Evolutionary conservation across 345 rosid genomes (phyloP).

Genomic region (Nephelium lappaceum): DNA sequence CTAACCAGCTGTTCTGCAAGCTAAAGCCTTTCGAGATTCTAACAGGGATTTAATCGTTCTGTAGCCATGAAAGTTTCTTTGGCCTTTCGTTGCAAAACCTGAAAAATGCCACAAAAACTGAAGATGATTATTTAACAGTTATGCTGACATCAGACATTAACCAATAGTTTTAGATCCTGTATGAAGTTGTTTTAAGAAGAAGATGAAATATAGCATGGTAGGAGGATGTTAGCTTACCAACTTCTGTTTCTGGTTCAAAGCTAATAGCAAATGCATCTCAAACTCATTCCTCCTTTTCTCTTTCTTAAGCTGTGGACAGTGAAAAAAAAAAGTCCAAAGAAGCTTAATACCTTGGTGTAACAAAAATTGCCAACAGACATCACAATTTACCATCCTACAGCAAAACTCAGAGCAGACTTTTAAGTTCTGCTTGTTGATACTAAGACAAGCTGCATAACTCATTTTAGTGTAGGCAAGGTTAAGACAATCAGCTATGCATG

Average conservation of each 20-base stretch:
- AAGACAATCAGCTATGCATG: not conserved
- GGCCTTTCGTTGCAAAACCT: constrained; percentile 83
- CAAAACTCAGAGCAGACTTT: not conserved
- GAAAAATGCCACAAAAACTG: constrained; percentile 18
- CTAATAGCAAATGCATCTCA: constrained; percentile 61
- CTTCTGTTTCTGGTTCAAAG: constrained; percentile 69
- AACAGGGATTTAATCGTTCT: constrained; percentile 53
- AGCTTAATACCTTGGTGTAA: not conserved
- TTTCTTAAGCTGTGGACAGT: constrained; percentile 70
- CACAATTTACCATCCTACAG: not conserved
- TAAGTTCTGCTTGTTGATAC: not conserved
- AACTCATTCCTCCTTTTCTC: constrained; percentile 65
- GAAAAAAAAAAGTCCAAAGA: constrained; percentile 2
- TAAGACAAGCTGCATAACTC: not conserved
- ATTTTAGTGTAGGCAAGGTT: not conserved
- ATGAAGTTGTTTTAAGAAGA: not conserved
- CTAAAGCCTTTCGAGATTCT: constrained; percentile 51
- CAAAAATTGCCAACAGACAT: constrained; percentile 9
- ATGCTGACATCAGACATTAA: not conserved
- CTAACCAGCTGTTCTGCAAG: constrained; percentile 45
- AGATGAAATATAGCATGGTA: constrained; percentile 12
- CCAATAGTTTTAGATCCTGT: not conserved
- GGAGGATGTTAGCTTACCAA: constrained; percentile 45
- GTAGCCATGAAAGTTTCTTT: constrained; percentile 63
- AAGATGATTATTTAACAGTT: constrained; percentile 1